Conservation (phyloP, 768 basidiomycete species). For the Pholiota microspora region DNA sequence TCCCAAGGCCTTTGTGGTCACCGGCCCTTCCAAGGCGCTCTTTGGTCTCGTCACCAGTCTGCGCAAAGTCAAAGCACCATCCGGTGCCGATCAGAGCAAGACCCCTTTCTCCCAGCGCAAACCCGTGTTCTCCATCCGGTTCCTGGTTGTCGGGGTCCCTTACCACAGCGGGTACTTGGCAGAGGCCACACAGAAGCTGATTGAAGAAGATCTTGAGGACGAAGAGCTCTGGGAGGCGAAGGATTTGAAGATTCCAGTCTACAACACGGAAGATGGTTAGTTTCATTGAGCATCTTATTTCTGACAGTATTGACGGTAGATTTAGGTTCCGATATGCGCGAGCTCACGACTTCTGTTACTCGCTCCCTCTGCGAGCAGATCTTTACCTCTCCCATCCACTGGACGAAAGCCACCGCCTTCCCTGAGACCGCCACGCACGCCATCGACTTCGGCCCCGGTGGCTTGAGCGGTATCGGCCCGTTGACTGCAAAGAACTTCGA, state of each 20-base stretch:
- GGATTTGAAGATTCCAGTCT: slow-evolving; percentile 82
- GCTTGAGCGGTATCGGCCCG: slow-evolving; percentile 88
- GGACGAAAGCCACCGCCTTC: slow-evolving; percentile 88
- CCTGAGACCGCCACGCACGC: slow-evolving; percentile 90
- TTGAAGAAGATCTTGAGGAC: slow-evolving; percentile 70
- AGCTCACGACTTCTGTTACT: slow-evolving; percentile 68
- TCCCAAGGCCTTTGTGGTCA: slow-evolving; percentile 86
- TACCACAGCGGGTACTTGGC: slow-evolving; percentile 90
- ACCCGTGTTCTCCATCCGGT: slow-evolving; percentile 88
- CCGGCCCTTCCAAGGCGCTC: slow-evolving; percentile 87
- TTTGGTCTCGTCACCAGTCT: slow-evolving; percentile 92
- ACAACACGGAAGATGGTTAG: slow-evolving; percentile 89
- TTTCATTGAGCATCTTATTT: slow-evolving; percentile 16
- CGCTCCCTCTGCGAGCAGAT: slow-evolving; percentile 91
- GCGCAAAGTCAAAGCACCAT: slow-evolving; percentile 85
- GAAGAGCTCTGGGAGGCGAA: slow-evolving; percentile 74
- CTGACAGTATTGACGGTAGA: slow-evolving; percentile 15
- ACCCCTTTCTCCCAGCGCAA: slow-evolving; percentile 92
- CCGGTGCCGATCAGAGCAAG: slow-evolving; percentile 91
- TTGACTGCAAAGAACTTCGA: slow-evolving; percentile 89
- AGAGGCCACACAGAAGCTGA: slow-evolving; percentile 71
- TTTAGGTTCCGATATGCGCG: slow-evolving; percentile 82
- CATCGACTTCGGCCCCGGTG: slow-evolving; percentile 96
- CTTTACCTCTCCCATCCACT: slow-evolving; percentile 89
- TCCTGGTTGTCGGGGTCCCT: slow-evolving; percentile 93